These are phyloP conservation scores for Aspergillus clavatus DNA, from an alignment of 2,329 filamentous ascomycete species.

Conservation along the genomic window DNA sequence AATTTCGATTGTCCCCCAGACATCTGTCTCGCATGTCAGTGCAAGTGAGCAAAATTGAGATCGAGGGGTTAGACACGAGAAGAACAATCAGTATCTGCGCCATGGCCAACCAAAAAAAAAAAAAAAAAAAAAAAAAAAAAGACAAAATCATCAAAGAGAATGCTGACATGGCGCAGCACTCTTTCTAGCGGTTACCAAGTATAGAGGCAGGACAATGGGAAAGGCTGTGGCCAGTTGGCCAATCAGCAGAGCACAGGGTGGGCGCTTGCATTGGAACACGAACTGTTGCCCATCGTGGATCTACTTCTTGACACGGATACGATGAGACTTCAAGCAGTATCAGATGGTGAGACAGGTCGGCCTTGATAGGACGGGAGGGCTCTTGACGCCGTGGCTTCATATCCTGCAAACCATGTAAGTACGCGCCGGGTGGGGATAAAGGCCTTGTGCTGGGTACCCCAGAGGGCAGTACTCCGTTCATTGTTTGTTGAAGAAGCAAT, in stretches of 20 bases:
- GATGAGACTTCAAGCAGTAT: not conserved
- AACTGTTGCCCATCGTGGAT: not conserved
- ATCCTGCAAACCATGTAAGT: no score
- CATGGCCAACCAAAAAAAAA: not conserved
- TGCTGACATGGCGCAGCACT: slow-evolving; percentile 21
- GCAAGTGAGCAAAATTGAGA: not conserved
- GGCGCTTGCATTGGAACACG: not conserved
- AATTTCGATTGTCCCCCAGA: not conserved
- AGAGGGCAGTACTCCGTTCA: no score
- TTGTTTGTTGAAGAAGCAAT: no score
- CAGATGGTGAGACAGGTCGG: not conserved
- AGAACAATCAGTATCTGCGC: not conserved
- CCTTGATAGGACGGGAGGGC: no score
- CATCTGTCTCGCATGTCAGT: not conserved
- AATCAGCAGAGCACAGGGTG: not conserved
- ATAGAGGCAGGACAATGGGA: not conserved
- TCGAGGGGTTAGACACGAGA: slow-evolving; percentile 3
- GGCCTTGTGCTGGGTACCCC: no score
- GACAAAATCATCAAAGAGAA: slow-evolving; percentile 3
- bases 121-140: slow-evolving; percentile 4
- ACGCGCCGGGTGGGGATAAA: no score
- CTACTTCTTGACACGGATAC: no score
- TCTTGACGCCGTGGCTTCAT: no score
- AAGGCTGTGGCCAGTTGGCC: not conserved
- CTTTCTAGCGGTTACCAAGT: slow-evolving; percentile 6